A percentile compares a stretch with the other conserved stretches of the same genome.
phyloP scores from a whole-genome alignment of 169 alveolate genomes.

The Theileria annulata region DNA sequence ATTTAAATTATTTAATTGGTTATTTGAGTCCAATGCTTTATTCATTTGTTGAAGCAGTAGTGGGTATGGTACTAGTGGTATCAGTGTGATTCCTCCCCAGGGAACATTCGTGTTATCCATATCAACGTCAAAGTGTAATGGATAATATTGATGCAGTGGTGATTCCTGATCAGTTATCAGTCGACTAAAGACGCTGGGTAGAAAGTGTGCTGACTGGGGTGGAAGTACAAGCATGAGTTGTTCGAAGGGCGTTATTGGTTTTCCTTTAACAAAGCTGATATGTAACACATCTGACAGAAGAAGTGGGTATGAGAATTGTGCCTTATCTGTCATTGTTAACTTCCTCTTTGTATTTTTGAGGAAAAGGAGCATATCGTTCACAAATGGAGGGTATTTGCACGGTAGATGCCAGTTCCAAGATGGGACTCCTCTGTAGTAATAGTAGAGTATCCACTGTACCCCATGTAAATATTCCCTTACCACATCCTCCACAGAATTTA shows the following conservation, averaged over 20 bases:
- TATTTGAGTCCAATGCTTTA: conserved; percentile 1
- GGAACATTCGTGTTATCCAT: conserved; percentile 76
- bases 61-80: conserved; percentile 56
- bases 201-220: conserved; percentile 64
- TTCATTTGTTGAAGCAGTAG: conserved; percentile 35
- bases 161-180: conserved; percentile 65
- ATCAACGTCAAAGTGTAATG: conserved; percentile 70
- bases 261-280: conserved; percentile 31
- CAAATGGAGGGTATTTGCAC: conserved; percentile 91
- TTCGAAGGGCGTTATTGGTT: conserved; percentile 72
- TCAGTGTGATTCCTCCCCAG: conserved; percentile 78
- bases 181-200: conserved; percentile 62
- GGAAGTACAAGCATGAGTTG: conserved; percentile 76
- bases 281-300: conserved; percentile 37
- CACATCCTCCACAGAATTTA: conserved; percentile 77
- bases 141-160: conserved; percentile 66
- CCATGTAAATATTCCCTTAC: conserved; percentile 91
- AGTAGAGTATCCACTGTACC: conserved; percentile 92
- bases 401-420: conserved; percentile 96
- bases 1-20: neutral
- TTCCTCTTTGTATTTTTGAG: conserved; percentile 8
- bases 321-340: neutral
- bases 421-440: conserved; percentile 92
- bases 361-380: conserved; percentile 48
- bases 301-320: neutral